phyloP scores from a whole-genome alignment of 805 yeast species.

The Kodamaea hsintzibuensis region DNA sequence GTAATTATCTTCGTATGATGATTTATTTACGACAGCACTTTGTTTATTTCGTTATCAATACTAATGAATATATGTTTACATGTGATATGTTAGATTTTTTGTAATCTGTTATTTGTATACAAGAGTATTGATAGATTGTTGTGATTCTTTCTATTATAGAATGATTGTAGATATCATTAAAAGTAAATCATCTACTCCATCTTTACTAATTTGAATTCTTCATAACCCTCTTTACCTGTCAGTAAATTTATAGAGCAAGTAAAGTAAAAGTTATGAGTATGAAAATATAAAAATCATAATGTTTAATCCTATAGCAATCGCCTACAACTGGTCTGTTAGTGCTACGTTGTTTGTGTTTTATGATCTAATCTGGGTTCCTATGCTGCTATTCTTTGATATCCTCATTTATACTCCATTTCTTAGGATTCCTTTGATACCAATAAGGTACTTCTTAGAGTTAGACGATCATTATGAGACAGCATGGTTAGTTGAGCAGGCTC shows the following conservation, averaged over 20 bases:
- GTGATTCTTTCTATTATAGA: too few species aligned
- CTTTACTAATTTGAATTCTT: background rate
- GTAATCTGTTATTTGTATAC: too few species aligned
- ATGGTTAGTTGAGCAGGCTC: constrained; percentile 14
- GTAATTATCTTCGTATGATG: too few species aligned
- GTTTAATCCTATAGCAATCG: constrained; percentile 6
- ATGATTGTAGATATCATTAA: too few species aligned
- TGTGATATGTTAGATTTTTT: too few species aligned
- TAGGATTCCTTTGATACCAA: constrained; percentile 13
- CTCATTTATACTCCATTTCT: constrained; percentile 14
- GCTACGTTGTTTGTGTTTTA: background rate
- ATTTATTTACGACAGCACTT: too few species aligned
- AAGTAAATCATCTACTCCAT: too few species aligned
- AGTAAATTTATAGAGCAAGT: background rate
- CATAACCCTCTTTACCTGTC: too few species aligned
- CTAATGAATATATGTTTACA: too few species aligned
- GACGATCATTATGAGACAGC: constrained; percentile 9
- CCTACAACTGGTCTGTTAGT: background rate
- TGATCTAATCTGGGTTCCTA: constrained; percentile 9
- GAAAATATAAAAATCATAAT: background rate
- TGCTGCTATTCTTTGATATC: constrained; percentile 10
- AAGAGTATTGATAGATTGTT: too few species aligned
- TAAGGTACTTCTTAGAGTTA: constrained; percentile 13
- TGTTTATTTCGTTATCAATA: too few species aligned
- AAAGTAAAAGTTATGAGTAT: background rate